Evolutionary conservation across 2,329 filamentous ascomycete genomes (phyloP).

Genomic region (Cryphonectria parasitica): DNA sequence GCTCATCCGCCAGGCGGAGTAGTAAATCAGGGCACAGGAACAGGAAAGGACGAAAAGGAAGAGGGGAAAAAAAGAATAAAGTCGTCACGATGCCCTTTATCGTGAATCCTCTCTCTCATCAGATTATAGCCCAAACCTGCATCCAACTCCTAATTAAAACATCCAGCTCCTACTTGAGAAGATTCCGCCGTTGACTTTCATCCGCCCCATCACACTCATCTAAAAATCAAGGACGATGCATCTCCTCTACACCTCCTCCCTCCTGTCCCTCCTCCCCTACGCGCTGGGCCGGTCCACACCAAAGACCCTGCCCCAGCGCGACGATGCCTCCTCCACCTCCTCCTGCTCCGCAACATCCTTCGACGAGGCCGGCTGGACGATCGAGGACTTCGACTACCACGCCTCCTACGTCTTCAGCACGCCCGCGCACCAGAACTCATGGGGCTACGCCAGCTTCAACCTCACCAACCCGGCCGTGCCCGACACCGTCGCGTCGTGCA

Average conservation of each 20-base stretch:
- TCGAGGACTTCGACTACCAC: constrained; percentile 52
- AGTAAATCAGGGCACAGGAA: background rate
- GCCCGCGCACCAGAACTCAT: constrained; percentile 55
- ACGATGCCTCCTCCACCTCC: constrained; percentile 17
- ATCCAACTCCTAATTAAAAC: background rate
- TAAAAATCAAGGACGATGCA: constrained; percentile 7
- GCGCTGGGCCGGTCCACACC: constrained; percentile 31
- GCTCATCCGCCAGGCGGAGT: background rate
- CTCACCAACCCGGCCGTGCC: constrained; percentile 50
- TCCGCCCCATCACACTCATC: background rate
- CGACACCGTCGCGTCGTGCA: constrained; percentile 43
- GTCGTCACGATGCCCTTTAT: background rate
- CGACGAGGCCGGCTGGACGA: constrained; percentile 44
- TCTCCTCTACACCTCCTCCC: background rate
- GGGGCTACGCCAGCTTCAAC: constrained; percentile 53
- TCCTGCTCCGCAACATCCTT: constrained; percentile 42
- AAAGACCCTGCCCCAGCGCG: constrained; percentile 22
- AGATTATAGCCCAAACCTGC: too few species aligned
- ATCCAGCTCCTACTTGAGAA: background rate
- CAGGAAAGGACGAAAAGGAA: background rate
- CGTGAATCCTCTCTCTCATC: background rate
- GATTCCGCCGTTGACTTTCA: background rate
- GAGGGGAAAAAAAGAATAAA: background rate
- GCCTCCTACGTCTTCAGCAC: constrained; percentile 54
- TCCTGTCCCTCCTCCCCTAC: constrained; percentile 8